Evolutionary conservation across 2,329 filamentous ascomycete species (phyloP).

Genomic region (Alternaria postmessia): DNA sequence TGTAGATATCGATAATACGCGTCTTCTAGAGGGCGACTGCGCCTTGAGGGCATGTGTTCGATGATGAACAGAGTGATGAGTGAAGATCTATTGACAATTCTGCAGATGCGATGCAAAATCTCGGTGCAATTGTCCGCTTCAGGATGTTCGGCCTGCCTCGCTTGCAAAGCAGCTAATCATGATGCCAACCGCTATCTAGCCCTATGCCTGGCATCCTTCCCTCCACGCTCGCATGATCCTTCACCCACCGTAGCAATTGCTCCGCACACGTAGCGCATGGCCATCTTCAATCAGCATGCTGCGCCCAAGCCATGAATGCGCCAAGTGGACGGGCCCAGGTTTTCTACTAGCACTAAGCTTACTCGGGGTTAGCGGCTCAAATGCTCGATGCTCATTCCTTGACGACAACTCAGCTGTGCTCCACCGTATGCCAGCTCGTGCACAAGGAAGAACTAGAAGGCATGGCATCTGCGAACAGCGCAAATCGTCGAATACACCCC

Average conservation of each 20-base stretch:
- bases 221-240: conserved; percentile 7
- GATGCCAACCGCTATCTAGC: conserved; percentile 1
- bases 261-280: conserved; percentile 4
- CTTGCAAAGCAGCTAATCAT: conserved; percentile 1
- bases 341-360: not conserved
- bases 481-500: not conserved
- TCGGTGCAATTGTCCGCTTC: conserved; percentile 9
- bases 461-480: conserved; percentile 2
- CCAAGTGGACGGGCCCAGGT: conserved; percentile 8
- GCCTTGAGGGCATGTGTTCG: not conserved
- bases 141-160: conserved; percentile 2
- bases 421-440: conserved; percentile 6
- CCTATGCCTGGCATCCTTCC: not conserved
- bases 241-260: not conserved
- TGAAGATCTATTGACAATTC: not conserved
- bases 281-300: conserved; percentile 9
- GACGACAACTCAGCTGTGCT: conserved; percentile 15
- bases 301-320: conserved; percentile 5
- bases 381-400: conserved; percentile 9
- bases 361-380: conserved; percentile 5
- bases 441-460: conserved; percentile 1
- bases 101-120: not conserved
- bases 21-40: not conserved
- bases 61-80: not conserved
- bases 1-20: not conserved